Conservation (phyloP, 2,329 filamentous ascomycete species). For the Orbilia javanica region DNA sequence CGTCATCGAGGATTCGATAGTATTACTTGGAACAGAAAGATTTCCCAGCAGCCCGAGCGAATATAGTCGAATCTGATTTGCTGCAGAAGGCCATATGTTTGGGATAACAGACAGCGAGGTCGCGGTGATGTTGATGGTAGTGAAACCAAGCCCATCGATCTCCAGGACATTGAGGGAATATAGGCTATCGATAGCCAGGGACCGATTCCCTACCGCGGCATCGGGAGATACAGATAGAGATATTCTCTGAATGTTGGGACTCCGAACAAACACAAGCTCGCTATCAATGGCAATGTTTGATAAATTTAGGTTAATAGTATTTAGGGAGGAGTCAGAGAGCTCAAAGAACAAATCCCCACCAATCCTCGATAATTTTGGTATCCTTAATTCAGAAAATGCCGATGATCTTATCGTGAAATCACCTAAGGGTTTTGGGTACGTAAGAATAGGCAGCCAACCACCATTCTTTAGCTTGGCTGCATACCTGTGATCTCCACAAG, state of each 20-base stretch:
- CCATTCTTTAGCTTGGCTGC: not conserved
- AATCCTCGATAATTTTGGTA: constrained; percentile 19
- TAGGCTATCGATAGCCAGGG: constrained; percentile 1
- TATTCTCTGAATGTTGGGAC: constrained; percentile 28
- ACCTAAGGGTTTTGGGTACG: not conserved
- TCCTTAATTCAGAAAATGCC: not conserved
- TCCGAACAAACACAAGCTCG: constrained; percentile 15
- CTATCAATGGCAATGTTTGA: not conserved
- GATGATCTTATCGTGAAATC: constrained; percentile 37
- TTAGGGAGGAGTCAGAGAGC: constrained; percentile 10
- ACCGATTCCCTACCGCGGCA: constrained; percentile 19
- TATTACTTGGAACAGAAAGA: not conserved
- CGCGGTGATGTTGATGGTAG: constrained; percentile 19
- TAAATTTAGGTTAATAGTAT: not conserved
- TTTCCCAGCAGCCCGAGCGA: constrained; percentile 9
- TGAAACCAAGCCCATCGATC: constrained; percentile 4
- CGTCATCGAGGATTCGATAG: not conserved
- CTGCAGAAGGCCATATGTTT: constrained; percentile 19
- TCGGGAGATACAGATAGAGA: not conserved
- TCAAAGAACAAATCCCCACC: constrained; percentile 31
- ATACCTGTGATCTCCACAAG: constrained; percentile 25
- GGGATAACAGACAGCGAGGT: constrained; percentile 15
- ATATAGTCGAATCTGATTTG: constrained; percentile 1
- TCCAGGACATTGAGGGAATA: constrained; percentile 15
- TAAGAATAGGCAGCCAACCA: no score